Evolutionary conservation across 192 early-diverging fungal species (phyloP), one percentile per base, ranked within the genome.

Genomic region (Backusella tarrabulga): DNA sequence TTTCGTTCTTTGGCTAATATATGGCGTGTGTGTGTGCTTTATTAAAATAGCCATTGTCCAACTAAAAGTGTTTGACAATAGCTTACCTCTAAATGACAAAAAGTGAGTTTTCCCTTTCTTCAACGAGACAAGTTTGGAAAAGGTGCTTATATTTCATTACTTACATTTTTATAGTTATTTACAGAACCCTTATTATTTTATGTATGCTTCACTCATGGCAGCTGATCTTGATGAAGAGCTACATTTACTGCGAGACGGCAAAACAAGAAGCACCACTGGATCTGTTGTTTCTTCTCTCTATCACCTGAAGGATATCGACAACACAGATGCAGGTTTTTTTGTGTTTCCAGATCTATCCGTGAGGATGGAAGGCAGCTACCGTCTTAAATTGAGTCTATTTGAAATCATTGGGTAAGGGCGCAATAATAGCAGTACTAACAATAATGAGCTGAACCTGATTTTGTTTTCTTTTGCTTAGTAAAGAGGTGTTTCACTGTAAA

Each of bases 341-440:
- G 96, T 98, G 41, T 98, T 98, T 83, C 95, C 97, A 32, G 97
- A 98, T 83, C 85, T 98, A 21, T 95, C 94, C 4, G 95, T 97
- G n/a, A 83, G 97, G 12, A 95, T 95, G 87, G 97, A 98, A 76
- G 97, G 97, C 32, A 88, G 84, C n/a, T 95, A 94, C 76, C 77
- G 91, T 17, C 86, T 96, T 54, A 92, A 89, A 90, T 91, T 98
- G 71, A 94, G 93, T 77, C 80, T 98, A 40, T 98, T 95, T 86
- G 96, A 98, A 79, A 97, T 98, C 77, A 90, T 93, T 68, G 91
- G 90, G 89, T 90, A 89, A 32, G 26, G 15, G 23, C 1, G 8
- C 21, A 35, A 50, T 34, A 3, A 3, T 3, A 3, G 8, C 21
- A 35, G 40, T 34, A 3, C 0, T 3, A 3, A 32, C 32, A 32